Base-by-base conservation (phyloP, 352 stramenopile genomes). In the Phytophthora idaei region DNA sequence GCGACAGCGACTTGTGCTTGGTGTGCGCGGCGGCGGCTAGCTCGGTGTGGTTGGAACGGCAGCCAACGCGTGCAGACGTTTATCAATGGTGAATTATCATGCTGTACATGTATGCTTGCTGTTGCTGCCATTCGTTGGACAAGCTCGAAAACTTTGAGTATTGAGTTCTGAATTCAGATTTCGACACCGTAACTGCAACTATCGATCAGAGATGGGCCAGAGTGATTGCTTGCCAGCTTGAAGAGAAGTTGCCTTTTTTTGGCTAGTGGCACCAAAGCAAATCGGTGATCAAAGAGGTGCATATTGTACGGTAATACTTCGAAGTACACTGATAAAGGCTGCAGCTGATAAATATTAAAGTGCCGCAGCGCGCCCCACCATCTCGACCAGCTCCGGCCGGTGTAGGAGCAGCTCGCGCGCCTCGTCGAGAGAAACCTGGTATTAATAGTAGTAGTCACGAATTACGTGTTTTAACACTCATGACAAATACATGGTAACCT, bases 301-400 rank as follows among this genome's bases (percentile, higher is more conserved):
- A 41, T 41, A 10, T 55, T 39, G 46, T 49, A 34, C 17, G 21
- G 21, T 21, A 21, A 21, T 21, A 21, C 21, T 21, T 21, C 21
- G 0, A 21, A 21, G 21, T 21, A 21, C 21, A 21, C 21, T 21
- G 21, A 21, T 21, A 21, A 21, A 21, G 36, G 15, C 15, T 45
- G 41, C 41, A 12, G 41, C 41, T 9, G 15, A 47, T 47, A 47
- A 47, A 47, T 47, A 47, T 68, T 31, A 75, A 8, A 68, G 52
- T 34, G 57, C 48, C n/a, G 58, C 57, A 21, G 73, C 65, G 42
- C 69, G 75, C 17, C 49, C 54, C 32, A 85, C 57, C 71, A 85
- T 83, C 41, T 76, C 65, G n/a, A 83, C 53, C 53, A 85, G 65
- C 63, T 85, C 74, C 2, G 77, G 69, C 15, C 77, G 77, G 34